These are phyloP conservation scores for Saturnispora sanitii DNA, from an alignment of 805 yeast genomes.

Conservation along the genomic window DNA sequence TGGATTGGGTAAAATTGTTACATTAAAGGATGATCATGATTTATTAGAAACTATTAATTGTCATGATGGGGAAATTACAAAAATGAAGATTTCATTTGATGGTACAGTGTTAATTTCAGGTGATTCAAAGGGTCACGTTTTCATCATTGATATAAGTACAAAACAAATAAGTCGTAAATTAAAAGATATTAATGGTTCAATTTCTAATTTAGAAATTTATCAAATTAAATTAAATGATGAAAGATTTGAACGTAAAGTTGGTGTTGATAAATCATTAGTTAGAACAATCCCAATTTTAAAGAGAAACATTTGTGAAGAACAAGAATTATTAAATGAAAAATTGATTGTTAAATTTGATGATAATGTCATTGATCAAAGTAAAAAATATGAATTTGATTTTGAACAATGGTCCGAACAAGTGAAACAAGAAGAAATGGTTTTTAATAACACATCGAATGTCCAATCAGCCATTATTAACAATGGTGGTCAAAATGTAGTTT, in stretches of 20 bases:
- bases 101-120: constrained; percentile 69
- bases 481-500: constrained; percentile 5
- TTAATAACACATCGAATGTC: constrained; percentile 34
- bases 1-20: constrained; percentile 42
- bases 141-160: constrained; percentile 58
- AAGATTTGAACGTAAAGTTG: constrained; percentile 13
- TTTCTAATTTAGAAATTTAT: constrained; percentile 20
- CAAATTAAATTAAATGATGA: constrained; percentile 13
- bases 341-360: constrained; percentile 29
- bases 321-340: constrained; percentile 35
- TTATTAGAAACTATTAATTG: constrained; percentile 43
- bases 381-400: constrained; percentile 28
- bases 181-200: constrained; percentile 26
- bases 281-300: constrained; percentile 55
- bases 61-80: constrained; percentile 40
- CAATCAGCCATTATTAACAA: constrained; percentile 24
- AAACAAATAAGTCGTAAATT: constrained; percentile 58
- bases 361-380: constrained; percentile 11
- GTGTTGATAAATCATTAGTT: constrained; percentile 26
- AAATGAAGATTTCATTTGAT: constrained; percentile 56
- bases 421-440: constrained; percentile 41
- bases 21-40: constrained; percentile 41
- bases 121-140: constrained; percentile 58
- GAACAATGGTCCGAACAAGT: constrained; percentile 41
- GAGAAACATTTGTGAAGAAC: constrained; percentile 40